Evolutionary conservation across 306 rosid species (phyloP), one percentile per base, ranked within the genome.

Genomic region (Hippophae gyantsensis): DNA sequence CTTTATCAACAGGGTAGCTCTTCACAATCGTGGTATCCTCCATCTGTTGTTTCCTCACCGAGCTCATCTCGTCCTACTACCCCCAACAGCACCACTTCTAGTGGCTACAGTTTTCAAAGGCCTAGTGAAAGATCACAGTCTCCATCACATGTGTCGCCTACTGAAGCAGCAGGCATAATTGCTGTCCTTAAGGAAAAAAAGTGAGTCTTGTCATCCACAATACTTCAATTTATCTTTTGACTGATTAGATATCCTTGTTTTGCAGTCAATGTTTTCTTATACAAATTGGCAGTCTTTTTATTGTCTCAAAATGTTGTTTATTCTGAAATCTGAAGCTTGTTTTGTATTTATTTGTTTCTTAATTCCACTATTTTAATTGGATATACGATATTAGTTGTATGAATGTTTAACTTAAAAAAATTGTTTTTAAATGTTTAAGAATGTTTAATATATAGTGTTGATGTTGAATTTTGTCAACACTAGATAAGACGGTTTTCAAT

Each of bases 11-110:
- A 76, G 56, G 84, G 70, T 48, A 82, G 23, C 23, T 18, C 87
- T 46, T 62, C 92, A 12, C 94, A 80, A 50, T 84, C 97, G 3
- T 90, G 94, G 94, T 90, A 84, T 81, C 87, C 97, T 55, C 78
- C 89, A 1, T 87, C 97, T 2, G 87, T 74, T 18, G 47, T 72
- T 63, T 77, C 68, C 67, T 76, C 94, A 10, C 76, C 90, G 0
- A 52, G 69, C 65, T 69, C 86, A 40, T 81, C 97, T 7, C 85
- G 78, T 54, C 89, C 95, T 13, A 79, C 64, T 63, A 87, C 95
- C 4, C 95, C 97, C 0, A 54, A 70, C 43, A 73, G 77, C 56
- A 44, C 81, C 48, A 77, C 85, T 51, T 76, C 89, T 3, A 54
- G 80, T 54, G 70, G 73, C 69, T 75, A 63, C 43, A 41, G 72